These are phyloP conservation scores for Fragaria vesca DNA, from an alignment of 306 rosid genomes.

Conservation along the genomic window DNA sequence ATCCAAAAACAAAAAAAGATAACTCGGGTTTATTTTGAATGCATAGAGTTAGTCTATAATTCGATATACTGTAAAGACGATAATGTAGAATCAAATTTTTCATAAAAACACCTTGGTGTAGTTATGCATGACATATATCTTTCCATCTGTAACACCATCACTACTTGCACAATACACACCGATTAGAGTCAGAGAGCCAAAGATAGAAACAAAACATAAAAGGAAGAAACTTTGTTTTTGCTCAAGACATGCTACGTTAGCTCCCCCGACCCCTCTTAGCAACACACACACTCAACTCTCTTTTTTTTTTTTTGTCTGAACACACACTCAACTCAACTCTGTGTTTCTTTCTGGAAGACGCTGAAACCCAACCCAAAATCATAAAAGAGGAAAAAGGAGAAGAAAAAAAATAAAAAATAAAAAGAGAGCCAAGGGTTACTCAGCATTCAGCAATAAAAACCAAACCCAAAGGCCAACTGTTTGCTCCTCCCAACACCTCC, in stretches of 20 bases:
- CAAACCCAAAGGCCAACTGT: slow-evolving; percentile 24
- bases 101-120: not conserved
- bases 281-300: not conserved
- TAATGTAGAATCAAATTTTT: not conserved
- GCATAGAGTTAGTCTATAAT: no score
- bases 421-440: not conserved
- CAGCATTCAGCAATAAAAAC: slow-evolving; percentile 19
- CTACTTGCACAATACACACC: not conserved
- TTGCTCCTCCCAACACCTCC: slow-evolving; percentile 23
- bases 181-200: not conserved
- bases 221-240: not conserved
- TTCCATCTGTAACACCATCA: not conserved
- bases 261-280: not conserved
- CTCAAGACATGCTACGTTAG: slow-evolving; percentile 37
- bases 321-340: not conserved
- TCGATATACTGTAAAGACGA: not conserved
- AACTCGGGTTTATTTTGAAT: no score
- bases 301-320: no score
- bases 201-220: not conserved
- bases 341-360: slow-evolving; percentile 2
- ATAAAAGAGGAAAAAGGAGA: not conserved
- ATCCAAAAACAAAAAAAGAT: no score
- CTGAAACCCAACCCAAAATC: slow-evolving; percentile 12
- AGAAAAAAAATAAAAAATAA: no score
- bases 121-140: slow-evolving; percentile 7